Conservation (phyloP, 75 land plant species). For the Larix kaempferi region DNA sequence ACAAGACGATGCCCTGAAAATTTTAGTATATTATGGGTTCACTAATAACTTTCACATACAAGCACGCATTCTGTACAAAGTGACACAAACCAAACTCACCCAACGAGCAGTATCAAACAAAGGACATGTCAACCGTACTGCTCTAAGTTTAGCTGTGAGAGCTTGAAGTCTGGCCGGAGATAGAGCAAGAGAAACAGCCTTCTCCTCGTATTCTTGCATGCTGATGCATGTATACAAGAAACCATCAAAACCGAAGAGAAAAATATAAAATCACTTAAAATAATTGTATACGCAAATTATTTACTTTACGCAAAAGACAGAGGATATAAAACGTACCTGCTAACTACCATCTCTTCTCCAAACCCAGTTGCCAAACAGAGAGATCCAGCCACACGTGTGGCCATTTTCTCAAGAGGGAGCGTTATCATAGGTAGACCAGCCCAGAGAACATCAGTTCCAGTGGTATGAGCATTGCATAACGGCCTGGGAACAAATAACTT, state of each 20-base stretch:
- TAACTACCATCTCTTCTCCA: conserved; percentile 97
- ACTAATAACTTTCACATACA: neutral
- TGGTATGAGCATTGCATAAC: conserved; percentile 97
- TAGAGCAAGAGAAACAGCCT: conserved; percentile 70
- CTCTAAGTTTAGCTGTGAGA: conserved; percentile 67
- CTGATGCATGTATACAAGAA: conserved; percentile 21
- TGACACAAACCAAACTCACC: conserved; percentile 47
- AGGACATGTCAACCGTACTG: conserved; percentile 78
- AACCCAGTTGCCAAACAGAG: conserved; percentile 88
- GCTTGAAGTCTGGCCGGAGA: conserved; percentile 59
- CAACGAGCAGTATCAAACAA: conserved; percentile 94
- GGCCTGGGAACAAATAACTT: conserved; percentile 49
- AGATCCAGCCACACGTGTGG: conserved; percentile 97
- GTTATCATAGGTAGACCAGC: conserved; percentile 98
- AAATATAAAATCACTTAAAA: neutral
- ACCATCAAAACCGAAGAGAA: neutral
- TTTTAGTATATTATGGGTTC: neutral
- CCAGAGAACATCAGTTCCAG: conserved; percentile 97
- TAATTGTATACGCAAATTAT: neutral
- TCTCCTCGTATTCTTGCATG: conserved; percentile 96
- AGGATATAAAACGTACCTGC: conserved; percentile 48
- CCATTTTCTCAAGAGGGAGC: conserved; percentile 96
- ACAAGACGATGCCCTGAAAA: conserved; percentile 5
- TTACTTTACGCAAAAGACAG: neutral
- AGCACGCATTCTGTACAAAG: neutral